Evolutionary conservation across 768 basidiomycete species (phyloP), one percentile per base, ranked within the genome.

Genomic region (Tephrocybe sp.): DNA sequence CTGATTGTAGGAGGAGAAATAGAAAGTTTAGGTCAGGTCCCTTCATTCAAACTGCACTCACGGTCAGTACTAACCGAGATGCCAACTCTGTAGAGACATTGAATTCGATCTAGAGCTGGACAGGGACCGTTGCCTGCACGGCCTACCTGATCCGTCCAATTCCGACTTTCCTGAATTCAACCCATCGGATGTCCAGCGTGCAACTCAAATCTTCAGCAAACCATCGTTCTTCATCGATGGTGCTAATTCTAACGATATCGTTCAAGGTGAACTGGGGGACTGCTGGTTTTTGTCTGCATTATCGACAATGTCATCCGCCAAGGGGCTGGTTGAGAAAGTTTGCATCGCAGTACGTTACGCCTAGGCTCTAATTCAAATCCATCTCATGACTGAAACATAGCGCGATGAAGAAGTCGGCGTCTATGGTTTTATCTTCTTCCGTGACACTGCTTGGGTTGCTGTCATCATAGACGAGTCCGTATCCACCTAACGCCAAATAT

Each of bases 271-370:
- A 2, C 54, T 81, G 13, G 76, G 75, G 0, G 72, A 81, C 55
- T 82, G 79, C 52, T 82, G 78, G 72, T 77, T 83, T 55, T 59
- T 82, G 9, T 75, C 75, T 8, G 80, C 79, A 1, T 60, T 82
- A 42, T 73, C 78, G 2, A 76, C 75, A 4, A 71, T 79, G 56
- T 67, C 78, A 3, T 73, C 75, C 3, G 53, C 67, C 5, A 62
- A 69, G 3, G 72, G 71, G 1, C 63, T 82, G 32, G 65, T 83
- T 4, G 75, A 81, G 59, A 78, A 76, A 55, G 69, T 79, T 22
- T 83, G 81, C 53, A 75, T 82, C 32, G 75, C 70, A 11, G 73
- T 76, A 54, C 55, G 73, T 60, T 16, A 38, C 16, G 7, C 7
- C 26, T 26, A n/a, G n/a, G n/a, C 26, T 26, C 26, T 26, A 26